Evolutionary conservation across 495 filamentous ascomycete genomes (phyloP), one percentile per base, ranked within the genome.

Genomic region (Parachaetomium inaequale): DNA sequence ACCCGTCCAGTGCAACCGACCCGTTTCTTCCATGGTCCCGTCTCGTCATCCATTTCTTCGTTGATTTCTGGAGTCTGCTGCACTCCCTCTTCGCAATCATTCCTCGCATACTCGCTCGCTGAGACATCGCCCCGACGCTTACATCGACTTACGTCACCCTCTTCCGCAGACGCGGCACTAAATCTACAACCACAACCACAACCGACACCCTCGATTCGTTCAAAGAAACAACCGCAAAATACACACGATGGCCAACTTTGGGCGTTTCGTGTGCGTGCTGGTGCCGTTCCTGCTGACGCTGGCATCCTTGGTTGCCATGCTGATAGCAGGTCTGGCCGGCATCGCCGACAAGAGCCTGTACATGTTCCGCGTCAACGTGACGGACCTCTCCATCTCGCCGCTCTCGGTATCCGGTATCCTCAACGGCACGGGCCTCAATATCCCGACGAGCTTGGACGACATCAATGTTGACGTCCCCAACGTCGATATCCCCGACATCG

Each of bases 261-360:
- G 89, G 67, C 84, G 91, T 68, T 82, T 92, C 64, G 77, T 87
- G 66, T 95, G 91, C 76, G 91, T 94, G 78, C 82, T 87, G 77
- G 77, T 87, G 76, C 91, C 92, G 57, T 90, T 92, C 76, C 78
- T 80, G 59, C 79, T 92, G 66, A 93, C 88, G 40, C 75, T 91
- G 70, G 88, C 81, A 59, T 85, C 87, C 32, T 75, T 96, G 67
- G 76, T 92, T 65, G 87, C 85, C 65, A 76, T 93, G 66, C 77
- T 93, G 58, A 73, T 94, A 40, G 88, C 88, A 32, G 88, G 87
- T 26, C 72, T 91, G 55, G 85, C 87, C 31, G 90, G 90, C 59
- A 84, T 90, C 43, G 83, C 86, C 72, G 81, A 85, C 75, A 83
- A 83, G 68, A 76, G 81, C 47, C 72, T 93, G 34, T 91, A 87